Percentiles rank a stretch among this genome's conserved stretches.
phyloP scores from a whole-genome alignment of 331 rosid genomes.

The Saraca asoca region DNA sequence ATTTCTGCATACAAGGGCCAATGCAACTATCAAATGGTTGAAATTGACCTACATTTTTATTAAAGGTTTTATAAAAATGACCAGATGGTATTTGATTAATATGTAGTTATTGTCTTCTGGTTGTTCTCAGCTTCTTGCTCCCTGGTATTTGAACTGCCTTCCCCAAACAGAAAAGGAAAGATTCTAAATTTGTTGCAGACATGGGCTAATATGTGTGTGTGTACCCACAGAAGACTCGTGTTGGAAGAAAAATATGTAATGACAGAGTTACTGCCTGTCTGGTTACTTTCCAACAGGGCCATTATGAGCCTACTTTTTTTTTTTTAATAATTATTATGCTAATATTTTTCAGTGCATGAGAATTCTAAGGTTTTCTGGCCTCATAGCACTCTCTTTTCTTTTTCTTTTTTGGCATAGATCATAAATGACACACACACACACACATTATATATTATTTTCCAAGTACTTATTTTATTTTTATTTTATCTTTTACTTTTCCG shows the following conservation, averaged over 20 bases:
- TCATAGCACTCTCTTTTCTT: no score
- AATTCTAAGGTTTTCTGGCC: no score
- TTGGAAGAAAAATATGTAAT: neutral
- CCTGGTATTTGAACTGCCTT: neutral
- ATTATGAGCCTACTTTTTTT: neutral
- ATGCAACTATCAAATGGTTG: constrained; percentile 10
- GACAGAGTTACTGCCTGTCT: neutral
- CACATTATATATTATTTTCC: no score
- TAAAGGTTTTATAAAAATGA: neutral
- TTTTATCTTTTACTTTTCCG: constrained; percentile 23
- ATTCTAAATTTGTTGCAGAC: no score
- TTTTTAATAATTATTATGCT: no score
- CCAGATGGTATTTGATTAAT: constrained; percentile 15
- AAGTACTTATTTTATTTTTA: neutral
- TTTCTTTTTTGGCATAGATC: constrained; percentile 7
- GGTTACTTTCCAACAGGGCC: neutral
- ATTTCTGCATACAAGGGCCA: neutral
- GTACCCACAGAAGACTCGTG: neutral
- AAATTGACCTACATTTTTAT: neutral
- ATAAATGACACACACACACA: neutral
- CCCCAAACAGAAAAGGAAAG: neutral
- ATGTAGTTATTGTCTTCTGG: neutral
- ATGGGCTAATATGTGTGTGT: no score
- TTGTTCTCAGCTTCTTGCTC: neutral
- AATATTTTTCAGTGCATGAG: no score